Conservation (phyloP, 2,329 filamentous ascomycete genomes). For the Scedosporium dehoogii region DNA sequence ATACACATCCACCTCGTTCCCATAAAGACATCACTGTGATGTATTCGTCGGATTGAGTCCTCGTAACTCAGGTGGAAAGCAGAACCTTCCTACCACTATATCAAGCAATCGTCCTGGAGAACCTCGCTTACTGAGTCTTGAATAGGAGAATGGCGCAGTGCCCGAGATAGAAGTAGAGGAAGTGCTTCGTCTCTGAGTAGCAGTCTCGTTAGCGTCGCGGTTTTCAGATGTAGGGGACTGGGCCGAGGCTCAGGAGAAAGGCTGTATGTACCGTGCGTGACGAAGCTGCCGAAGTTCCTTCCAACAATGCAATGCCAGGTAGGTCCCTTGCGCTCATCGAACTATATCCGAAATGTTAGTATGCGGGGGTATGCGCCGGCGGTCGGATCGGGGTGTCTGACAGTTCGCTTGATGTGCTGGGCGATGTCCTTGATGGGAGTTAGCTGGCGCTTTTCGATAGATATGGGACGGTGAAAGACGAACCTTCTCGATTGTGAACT, state of each 20-base stretch:
- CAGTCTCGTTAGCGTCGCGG: background rate
- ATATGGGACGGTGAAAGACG: background rate
- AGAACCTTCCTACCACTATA: background rate
- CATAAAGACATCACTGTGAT: background rate
- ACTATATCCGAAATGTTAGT: slow-evolving; percentile 43
- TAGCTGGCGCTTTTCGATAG: background rate
- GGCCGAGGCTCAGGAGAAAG: background rate
- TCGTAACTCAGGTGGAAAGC: background rate
- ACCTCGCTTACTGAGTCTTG: slow-evolving; percentile 74
- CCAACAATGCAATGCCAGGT: slow-evolving; percentile 99
- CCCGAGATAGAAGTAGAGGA: slow-evolving; percentile 99
- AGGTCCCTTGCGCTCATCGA: slow-evolving; percentile 91
- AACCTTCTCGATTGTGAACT: slow-evolving; percentile 54
- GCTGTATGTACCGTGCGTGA: slow-evolving; percentile 82
- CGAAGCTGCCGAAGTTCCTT: slow-evolving; percentile 97
- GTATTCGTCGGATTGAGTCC: background rate
- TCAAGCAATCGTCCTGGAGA: background rate
- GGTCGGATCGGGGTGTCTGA: slow-evolving; percentile 28
- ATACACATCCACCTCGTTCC: background rate
- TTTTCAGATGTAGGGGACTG: background rate
- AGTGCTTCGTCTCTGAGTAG: slow-evolving; percentile 86
- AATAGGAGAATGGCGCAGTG: slow-evolving; percentile 97
- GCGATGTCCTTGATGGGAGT: slow-evolving; percentile 64
- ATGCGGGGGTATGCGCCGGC: slow-evolving; percentile 8
- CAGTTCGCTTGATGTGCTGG: slow-evolving; percentile 90